Conservation (phyloP, 179 eudicot genomes). For the Corrigiola litoralis region DNA sequence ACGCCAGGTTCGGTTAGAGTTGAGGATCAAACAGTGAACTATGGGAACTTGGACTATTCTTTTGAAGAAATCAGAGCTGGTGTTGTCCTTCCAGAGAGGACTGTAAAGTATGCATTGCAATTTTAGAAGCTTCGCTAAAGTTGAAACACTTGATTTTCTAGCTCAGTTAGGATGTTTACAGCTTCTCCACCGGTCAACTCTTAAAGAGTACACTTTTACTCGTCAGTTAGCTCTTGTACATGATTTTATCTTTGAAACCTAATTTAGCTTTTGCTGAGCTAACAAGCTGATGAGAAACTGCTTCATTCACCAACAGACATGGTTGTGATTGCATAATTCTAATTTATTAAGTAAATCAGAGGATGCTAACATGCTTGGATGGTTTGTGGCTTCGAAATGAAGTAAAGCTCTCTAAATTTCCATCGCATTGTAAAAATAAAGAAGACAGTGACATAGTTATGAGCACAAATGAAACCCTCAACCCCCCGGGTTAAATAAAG, state of each 20-base stretch:
- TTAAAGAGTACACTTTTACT: not conserved
- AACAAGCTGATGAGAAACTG: too few relatives aligned
- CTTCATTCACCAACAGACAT: too few relatives aligned
- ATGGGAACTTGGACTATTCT: constrained; percentile 41
- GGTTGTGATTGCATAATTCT: too few relatives aligned
- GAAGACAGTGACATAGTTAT: too few relatives aligned
- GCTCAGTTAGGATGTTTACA: not conserved
- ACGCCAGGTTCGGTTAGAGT: constrained; percentile 14
- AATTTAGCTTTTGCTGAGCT: too few relatives aligned
- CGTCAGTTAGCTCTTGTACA: constrained; percentile 3
- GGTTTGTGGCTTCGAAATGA: too few relatives aligned
- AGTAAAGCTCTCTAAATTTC: too few relatives aligned
- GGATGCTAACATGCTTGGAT: too few relatives aligned
- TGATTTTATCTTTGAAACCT: not conserved
- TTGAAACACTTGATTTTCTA: constrained; percentile 1
- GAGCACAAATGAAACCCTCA: too few relatives aligned
- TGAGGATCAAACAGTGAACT: constrained; percentile 13
- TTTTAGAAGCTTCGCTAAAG: constrained; percentile 7
- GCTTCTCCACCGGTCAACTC: not conserved
- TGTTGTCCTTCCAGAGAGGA: constrained; percentile 29
- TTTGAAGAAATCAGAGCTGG: constrained; percentile 76
- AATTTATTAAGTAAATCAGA: too few relatives aligned
- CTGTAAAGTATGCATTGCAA: constrained; percentile 13
- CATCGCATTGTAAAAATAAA: too few relatives aligned
- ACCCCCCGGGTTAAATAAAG: too few relatives aligned